A percentile compares a stretch with the other conserved stretches of the same genome.
phyloP scores from a whole-genome alignment of 2,329 filamentous ascomycete genomes.

The Dothistroma pini region DNA sequence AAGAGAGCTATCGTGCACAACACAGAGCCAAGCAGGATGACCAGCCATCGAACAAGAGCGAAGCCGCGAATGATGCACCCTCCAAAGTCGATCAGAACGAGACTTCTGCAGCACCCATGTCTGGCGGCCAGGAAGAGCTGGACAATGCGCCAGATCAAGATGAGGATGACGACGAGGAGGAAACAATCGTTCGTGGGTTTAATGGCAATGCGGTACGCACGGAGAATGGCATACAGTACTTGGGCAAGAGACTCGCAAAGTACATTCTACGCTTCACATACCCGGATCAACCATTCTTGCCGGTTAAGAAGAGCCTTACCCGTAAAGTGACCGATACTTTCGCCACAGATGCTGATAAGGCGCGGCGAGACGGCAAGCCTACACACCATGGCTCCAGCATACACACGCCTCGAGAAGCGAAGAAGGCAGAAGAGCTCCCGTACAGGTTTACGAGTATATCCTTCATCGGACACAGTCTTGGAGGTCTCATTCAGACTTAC shows the following conservation, averaged over 20 bases:
- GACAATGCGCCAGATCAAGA: constrained; percentile 44
- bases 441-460: constrained; percentile 94
- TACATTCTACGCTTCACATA: constrained; percentile 88
- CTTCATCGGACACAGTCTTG: constrained; percentile 88
- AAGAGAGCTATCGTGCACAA: constrained; percentile 31
- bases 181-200: constrained; percentile 87
- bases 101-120: constrained; percentile 45
- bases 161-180: constrained; percentile 69
- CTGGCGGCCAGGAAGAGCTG: constrained; percentile 50
- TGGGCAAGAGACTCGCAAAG: constrained; percentile 89
- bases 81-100: constrained; percentile 12
- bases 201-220: constrained; percentile 86
- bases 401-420: constrained; percentile 45
- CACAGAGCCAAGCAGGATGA: constrained; percentile 4
- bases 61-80: constrained; percentile 2
- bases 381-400: constrained; percentile 61
- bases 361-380: constrained; percentile 44
- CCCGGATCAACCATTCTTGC: constrained; percentile 85
- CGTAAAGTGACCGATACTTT: constrained; percentile 49
- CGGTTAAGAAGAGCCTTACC: constrained; percentile 55
- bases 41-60: constrained; percentile 14
- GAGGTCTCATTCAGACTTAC: constrained; percentile 87
- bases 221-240: constrained; percentile 92
- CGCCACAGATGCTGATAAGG: constrained; percentile 42
- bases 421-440: constrained; percentile 50